Evolutionary conservation across 164 flowering plant genomes (phyloP), one percentile per base, ranked within the genome.

Genomic region (Kalanchoe fedtschenkoi): DNA sequence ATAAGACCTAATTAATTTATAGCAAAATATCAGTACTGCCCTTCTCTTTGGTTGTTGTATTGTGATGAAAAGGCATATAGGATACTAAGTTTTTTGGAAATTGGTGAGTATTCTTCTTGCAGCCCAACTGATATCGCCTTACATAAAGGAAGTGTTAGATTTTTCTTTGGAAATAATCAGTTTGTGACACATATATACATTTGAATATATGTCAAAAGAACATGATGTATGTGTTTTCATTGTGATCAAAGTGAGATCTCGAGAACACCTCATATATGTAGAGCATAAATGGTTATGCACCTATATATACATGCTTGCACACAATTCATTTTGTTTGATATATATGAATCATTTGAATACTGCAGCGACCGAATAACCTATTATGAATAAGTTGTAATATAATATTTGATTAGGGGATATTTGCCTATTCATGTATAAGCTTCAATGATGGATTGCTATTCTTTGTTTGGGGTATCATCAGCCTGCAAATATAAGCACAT

Each of bases 41-140:
- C 30, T 26, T 26, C 56, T 51, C 33, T 51, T n/a, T 51, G 30
- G 56, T 51, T 10, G 56, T 24, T 26, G 56, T 13, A 32, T 26
- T 51, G 56, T 51, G 43, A 39, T 9, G 13, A 39, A 47, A 47
- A 8, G 30, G 55, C 30, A 47, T 47, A 47, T 47, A 47, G 29
- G 55, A 47, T 47, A 30, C 55, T 47, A 51, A 32, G 32, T 26
- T 51, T 24, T 51, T 51, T 51, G 56, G 32, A 32, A 26, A 51
- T 13, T 47, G 30, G 32, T 51, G 15, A 2, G 56, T 0, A 51
- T 26, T 51, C 56, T 26, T 51, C 56, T 51, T 26, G 56, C 56
- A 51, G 56, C 56, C 16, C 21, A 26, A 26, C 56, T 51, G 32
- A 37, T 26, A 51, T 26, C 13, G 56, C 32, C 32, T 24, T 6